Conservation (phyloP, 495 filamentous ascomycete species). For the Penicillium macrosclerotiorum region DNA sequence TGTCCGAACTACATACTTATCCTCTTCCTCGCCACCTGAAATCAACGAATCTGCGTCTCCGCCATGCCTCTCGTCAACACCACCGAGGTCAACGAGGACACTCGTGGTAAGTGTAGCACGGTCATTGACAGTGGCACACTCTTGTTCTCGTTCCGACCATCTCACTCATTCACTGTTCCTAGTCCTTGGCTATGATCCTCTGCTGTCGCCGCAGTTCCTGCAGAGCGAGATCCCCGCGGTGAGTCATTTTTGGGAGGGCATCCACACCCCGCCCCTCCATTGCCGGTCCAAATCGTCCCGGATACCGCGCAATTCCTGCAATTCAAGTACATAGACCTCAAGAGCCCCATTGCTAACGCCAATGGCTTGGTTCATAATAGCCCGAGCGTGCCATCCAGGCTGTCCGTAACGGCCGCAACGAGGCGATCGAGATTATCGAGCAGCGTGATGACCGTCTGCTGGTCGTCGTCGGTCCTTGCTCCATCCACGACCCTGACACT, state of each 20-base stretch:
- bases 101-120: slow-evolving; percentile 41
- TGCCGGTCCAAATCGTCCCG: neutral
- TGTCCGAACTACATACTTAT: no score
- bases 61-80: slow-evolving; percentile 52
- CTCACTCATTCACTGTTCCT: neutral
- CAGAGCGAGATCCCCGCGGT: slow-evolving; percentile 84
- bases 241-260: slow-evolving; percentile 41
- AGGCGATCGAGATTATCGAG: slow-evolving; percentile 81
- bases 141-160: no score
- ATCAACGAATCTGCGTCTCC: slow-evolving; percentile 4
- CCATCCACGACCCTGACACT: slow-evolving; percentile 87
- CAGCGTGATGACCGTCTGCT: slow-evolving; percentile 80
- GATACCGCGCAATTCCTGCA: no score
- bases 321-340: neutral
- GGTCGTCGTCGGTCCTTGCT: slow-evolving; percentile 93
- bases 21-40: no score
- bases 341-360: slow-evolving; percentile 9
- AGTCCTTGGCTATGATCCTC: slow-evolving; percentile 95
- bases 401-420: slow-evolving; percentile 77
- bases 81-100: slow-evolving; percentile 52
- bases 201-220: slow-evolving; percentile 86
- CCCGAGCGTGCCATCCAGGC: slow-evolving; percentile 54
- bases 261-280: slow-evolving; percentile 7
- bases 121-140: no score
- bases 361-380: slow-evolving; percentile 30